A percentile compares a stretch with the other conserved stretches of the same genome.
Conservation (phyloP, 1,284 basidiomycete genomes). For the Pseudozyma flocculosa region DNA sequence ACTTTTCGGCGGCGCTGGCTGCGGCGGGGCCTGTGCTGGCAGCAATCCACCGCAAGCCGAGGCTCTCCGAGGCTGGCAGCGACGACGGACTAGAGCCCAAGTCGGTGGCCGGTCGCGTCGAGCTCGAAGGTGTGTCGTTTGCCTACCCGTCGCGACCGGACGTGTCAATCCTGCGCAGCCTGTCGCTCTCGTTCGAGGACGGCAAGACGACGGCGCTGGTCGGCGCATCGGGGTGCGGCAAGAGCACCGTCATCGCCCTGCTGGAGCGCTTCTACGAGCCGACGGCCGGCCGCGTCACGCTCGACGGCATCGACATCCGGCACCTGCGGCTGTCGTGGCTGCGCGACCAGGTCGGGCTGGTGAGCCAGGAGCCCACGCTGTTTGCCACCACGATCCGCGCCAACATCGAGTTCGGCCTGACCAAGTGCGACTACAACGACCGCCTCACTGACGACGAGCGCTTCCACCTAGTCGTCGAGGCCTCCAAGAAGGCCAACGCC, state of each 20-base stretch:
- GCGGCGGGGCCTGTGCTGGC: slow-evolving; percentile 88
- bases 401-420: slow-evolving; percentile 50
- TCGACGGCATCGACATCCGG: slow-evolving; percentile 74
- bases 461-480: slow-evolving; percentile 19
- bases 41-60: slow-evolving; percentile 79
- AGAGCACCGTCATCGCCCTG: slow-evolving; percentile 57
- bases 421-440: slow-evolving; percentile 67
- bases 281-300: slow-evolving; percentile 69
- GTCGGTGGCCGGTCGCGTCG: slow-evolving; percentile 70
- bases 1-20: slow-evolving; percentile 76
- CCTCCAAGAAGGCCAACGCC: slow-evolving; percentile 33
- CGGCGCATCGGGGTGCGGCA: slow-evolving; percentile 50
- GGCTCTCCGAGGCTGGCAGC: slow-evolving; percentile 83
- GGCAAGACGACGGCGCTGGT: slow-evolving; percentile 62
- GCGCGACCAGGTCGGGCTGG: slow-evolving; percentile 60
- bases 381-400: slow-evolving; percentile 64
- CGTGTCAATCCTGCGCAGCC: slow-evolving; percentile 41
- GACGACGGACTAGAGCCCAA: slow-evolving; percentile 72
- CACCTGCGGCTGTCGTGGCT: slow-evolving; percentile 67
- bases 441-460: slow-evolving; percentile 68
- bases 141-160: slow-evolving; percentile 52
- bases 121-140: slow-evolving; percentile 60
- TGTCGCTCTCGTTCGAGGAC: slow-evolving; percentile 40
- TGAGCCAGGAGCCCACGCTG: slow-evolving; percentile 88
- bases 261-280: slow-evolving; percentile 65